Base-by-base conservation (phyloP, 1,284 basidiomycete species). In the Bjerkandera adusta region DNA sequence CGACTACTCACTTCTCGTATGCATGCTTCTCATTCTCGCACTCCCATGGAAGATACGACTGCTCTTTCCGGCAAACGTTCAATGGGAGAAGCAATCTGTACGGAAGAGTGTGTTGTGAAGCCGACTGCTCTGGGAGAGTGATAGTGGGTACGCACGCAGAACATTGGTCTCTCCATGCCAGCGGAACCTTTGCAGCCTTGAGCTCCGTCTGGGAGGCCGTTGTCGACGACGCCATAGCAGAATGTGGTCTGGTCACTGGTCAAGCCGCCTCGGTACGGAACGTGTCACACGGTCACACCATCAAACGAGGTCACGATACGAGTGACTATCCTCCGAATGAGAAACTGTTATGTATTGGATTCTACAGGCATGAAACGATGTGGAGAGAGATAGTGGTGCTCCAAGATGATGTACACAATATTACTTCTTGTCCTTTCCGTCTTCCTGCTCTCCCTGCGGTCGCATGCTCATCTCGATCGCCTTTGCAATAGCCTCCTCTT, bases 81-180 rank as follows among this genome's bases (percentile, higher is more conserved):
- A 93, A 72, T 10, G 92, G 92, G 52, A 97, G 85, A 54, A 95
- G 72, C 33, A 95, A 74, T 37, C 93, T 93, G 58, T 44, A 30
- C 13, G 16, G 38, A 21, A 42, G 45, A 30, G 26, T 43, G n/a
- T 52, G 46, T 39, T 32, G 41, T 22, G 38, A 44, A 27, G 22
- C 4, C 30, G 13, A 18, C 34, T 8, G 29, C 7, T 24, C 22
- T 27, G 21, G 40, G 20, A 45, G 21, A 41, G 29, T 25, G 12
- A 38, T 33, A 16, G 16, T 36, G 52, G 35, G 16, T n/a, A 81
- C 88, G 62, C 66, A 96, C 93, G 92, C 82, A 57, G 92, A 95
- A 69, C 93, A 97, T 57, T 86, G 81, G 69, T 97, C 93, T 60
- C 93, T 76, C 84, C 89, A 97, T 10, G 78, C 86, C 7, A 96